phyloP scores from a whole-genome alignment of 805 yeast species.

The Sungouiella thailandica region DNA sequence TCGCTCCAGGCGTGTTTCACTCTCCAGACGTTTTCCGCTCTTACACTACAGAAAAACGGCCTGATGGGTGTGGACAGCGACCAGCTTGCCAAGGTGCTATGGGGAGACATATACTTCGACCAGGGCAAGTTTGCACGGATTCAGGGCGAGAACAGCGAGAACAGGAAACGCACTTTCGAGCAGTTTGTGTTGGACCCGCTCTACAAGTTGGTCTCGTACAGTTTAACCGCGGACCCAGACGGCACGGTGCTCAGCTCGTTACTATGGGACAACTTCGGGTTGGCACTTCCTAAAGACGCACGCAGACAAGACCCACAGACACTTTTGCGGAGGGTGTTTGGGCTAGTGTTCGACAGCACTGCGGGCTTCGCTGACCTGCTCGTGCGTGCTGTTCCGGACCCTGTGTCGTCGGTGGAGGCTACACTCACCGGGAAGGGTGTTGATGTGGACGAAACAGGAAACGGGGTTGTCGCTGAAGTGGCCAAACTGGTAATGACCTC shows the following conservation, averaged over 20 bases:
- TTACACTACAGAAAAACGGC: slow-evolving; percentile 31
- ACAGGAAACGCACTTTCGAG: slow-evolving; percentile 45
- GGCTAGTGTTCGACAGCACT: slow-evolving; percentile 46
- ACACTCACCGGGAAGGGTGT: background rate
- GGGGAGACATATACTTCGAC: slow-evolving; percentile 72
- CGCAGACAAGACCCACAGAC: slow-evolving; percentile 54
- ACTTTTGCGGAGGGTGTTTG: slow-evolving; percentile 51
- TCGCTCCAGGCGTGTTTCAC: slow-evolving; percentile 61
- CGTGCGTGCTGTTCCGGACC: slow-evolving; percentile 1
- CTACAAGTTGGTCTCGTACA: slow-evolving; percentile 64
- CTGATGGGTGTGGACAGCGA: slow-evolving; percentile 15
- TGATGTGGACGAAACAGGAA: background rate
- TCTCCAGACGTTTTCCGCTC: slow-evolving; percentile 55
- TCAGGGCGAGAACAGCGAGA: slow-evolving; percentile 13
- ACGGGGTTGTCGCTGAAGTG: slow-evolving; percentile 19
- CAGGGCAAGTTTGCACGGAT: slow-evolving; percentile 41
- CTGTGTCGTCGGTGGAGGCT: background rate
- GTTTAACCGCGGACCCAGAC: slow-evolving; percentile 48
- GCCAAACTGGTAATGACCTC: slow-evolving; percentile 53
- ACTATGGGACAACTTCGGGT: slow-evolving; percentile 46
- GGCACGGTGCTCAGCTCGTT: slow-evolving; percentile 32
- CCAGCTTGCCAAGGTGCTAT: slow-evolving; percentile 50
- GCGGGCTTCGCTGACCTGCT: slow-evolving; percentile 52
- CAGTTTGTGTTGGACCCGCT: slow-evolving; percentile 71
- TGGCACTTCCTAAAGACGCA: slow-evolving; percentile 35